Percentiles rank a stretch among this genome's conserved stretches.
Conservation (phyloP, 2,329 filamentous ascomycete genomes). For the Bipolaris oryzae region DNA sequence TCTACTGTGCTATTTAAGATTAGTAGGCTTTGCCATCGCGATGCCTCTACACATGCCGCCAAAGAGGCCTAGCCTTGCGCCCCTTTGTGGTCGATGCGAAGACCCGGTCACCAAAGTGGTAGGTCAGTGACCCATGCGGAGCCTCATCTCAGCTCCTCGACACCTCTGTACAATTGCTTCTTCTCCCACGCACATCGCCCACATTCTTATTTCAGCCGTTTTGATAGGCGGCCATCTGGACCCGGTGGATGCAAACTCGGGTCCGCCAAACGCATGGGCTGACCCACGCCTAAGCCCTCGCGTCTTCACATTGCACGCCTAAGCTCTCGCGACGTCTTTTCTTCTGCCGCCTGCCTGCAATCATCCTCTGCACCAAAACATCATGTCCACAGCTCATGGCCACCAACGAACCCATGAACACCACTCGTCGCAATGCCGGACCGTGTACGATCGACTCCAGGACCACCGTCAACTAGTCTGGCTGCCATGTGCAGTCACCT, state of each 20-base stretch:
- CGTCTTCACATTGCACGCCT: slow-evolving; percentile 7
- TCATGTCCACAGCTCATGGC: slow-evolving; percentile 6
- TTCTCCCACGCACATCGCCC: not conserved
- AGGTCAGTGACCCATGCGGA: not conserved
- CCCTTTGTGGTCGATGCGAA: not conserved
- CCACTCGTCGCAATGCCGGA: not conserved
- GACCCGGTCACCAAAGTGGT: not conserved
- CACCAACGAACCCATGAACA: not conserved
- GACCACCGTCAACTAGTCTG: slow-evolving; percentile 18
- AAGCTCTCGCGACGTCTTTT: not conserved
- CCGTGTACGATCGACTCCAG: slow-evolving; percentile 7
- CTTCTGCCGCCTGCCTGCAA: slow-evolving; percentile 1
- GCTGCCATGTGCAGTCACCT: slow-evolving; percentile 24
- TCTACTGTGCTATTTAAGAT: not conserved
- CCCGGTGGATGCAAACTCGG: slow-evolving; percentile 1
- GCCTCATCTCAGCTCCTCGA: not conserved
- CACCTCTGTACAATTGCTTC: not conserved
- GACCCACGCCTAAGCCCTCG: not conserved
- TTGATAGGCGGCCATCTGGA: not conserved
- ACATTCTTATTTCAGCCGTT: not conserved
- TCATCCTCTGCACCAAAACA: not conserved
- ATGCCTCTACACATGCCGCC: not conserved
- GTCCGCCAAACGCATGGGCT: slow-evolving; percentile 3
- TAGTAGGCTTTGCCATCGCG: not conserved
- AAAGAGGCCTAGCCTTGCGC: not conserved